Conservation (phyloP, 768 basidiomycete genomes). For the Phylloporus scabripes region DNA sequence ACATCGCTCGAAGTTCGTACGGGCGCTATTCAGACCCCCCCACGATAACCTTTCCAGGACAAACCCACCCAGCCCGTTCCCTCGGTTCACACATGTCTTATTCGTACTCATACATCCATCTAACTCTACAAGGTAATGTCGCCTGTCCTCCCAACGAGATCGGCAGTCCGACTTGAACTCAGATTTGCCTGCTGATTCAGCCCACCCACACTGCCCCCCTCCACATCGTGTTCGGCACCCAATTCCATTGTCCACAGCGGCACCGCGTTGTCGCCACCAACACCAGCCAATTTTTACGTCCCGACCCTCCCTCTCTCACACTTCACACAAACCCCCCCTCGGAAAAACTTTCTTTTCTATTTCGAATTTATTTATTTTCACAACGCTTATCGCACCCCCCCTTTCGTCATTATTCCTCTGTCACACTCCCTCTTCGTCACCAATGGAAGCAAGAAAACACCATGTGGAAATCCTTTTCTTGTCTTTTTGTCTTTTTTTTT, state of each 20-base stretch:
- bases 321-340: slow-evolving; percentile 12
- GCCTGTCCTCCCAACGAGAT: slow-evolving; percentile 30
- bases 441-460: not conserved
- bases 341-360: not conserved
- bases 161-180: slow-evolving; percentile 25
- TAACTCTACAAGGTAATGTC: slow-evolving; percentile 29
- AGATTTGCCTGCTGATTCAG: slow-evolving; percentile 26
- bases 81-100: slow-evolving; percentile 12
- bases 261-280: slow-evolving; percentile 22
- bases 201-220: slow-evolving; percentile 11
- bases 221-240: slow-evolving; percentile 5
- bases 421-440: not conserved
- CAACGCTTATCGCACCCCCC: too few relatives aligned
- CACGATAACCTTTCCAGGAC: slow-evolving; percentile 34
- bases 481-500: not conserved
- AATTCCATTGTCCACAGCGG: slow-evolving; percentile 13
- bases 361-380: not conserved
- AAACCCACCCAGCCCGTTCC: slow-evolving; percentile 15
- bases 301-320: slow-evolving; percentile 3
- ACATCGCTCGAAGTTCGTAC: slow-evolving; percentile 26
- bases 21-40: slow-evolving; percentile 20
- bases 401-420: slow-evolving; percentile 4
- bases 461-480: not conserved
- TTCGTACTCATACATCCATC: slow-evolving; percentile 25
- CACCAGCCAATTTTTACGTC: slow-evolving; percentile 16